These are phyloP conservation scores for Domatiomyces globalis DNA, from an alignment of 2,329 filamentous ascomycete species.

Conservation along the genomic window DNA sequence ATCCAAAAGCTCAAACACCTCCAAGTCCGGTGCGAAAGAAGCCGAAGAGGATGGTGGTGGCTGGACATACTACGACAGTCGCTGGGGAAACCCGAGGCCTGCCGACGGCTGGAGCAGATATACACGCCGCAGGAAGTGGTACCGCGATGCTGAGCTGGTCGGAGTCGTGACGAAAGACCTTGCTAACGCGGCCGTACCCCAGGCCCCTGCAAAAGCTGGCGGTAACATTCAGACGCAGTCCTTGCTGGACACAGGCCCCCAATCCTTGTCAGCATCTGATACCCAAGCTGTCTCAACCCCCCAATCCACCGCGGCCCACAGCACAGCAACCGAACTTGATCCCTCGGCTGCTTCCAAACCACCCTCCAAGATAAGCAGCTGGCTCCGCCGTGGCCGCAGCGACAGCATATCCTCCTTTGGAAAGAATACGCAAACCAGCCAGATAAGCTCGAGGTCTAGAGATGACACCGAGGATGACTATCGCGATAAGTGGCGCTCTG, in stretches of 20 bases:
- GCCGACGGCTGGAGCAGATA: slow-evolving; percentile 92
- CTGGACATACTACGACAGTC: slow-evolving; percentile 98
- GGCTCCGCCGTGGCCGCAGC: slow-evolving; percentile 4
- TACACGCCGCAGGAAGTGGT: slow-evolving; percentile 89
- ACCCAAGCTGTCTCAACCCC: not conserved
- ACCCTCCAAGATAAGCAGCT: slow-evolving; percentile 4
- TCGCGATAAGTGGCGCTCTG: slow-evolving; percentile 10
- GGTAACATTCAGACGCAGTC: not conserved
- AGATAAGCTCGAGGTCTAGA: slow-evolving; percentile 9
- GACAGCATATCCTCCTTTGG: slow-evolving; percentile 13
- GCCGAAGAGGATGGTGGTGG: slow-evolving; percentile 50
- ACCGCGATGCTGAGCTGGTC: slow-evolving; percentile 85
- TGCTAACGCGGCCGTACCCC: slow-evolving; percentile 1
- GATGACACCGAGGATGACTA: slow-evolving; percentile 16
- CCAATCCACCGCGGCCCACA: slow-evolving; percentile 1
- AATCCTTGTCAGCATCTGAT: not conserved
- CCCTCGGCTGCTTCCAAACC: slow-evolving; percentile 4
- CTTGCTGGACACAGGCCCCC: not conserved
- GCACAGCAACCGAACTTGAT: slow-evolving; percentile 7
- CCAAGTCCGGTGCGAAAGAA: slow-evolving; percentile 19
- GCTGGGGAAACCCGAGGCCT: slow-evolving; percentile 82
- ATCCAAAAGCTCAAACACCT: slow-evolving; percentile 27
- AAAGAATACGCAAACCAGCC: slow-evolving; percentile 10
- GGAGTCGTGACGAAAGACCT: slow-evolving; percentile 39
- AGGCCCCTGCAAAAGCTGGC: not conserved